phyloP scores from a whole-genome alignment of 2,329 filamentous ascomycete genomes.

The Xylogone sp. region DNA sequence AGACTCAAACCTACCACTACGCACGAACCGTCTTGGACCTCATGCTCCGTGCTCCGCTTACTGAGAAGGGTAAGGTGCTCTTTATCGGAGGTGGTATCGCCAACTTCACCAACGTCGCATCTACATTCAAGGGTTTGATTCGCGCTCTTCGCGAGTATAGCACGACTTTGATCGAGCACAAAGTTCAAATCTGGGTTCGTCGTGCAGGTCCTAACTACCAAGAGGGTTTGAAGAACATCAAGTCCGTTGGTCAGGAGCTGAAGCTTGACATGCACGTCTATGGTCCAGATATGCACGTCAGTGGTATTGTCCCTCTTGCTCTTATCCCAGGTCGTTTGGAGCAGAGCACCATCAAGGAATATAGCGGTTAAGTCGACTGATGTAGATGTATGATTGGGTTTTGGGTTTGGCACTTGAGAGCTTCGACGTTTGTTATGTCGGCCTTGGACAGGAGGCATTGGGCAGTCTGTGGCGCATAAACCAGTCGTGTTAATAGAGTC shows the following conservation, averaged over 20 bases:
- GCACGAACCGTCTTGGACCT: slow-evolving; percentile 94
- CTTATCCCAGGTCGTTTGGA: slow-evolving; percentile 65
- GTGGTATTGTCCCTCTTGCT: slow-evolving; percentile 91
- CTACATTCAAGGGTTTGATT: slow-evolving; percentile 99
- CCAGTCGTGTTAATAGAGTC: slow-evolving; percentile 15
- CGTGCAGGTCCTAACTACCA: slow-evolving; percentile 96
- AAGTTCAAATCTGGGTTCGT: slow-evolving; percentile 94
- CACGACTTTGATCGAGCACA: slow-evolving; percentile 85
- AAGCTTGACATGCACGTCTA: slow-evolving; percentile 92
- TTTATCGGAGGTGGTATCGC: slow-evolving; percentile 99
- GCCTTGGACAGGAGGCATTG: neutral
- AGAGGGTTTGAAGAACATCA: slow-evolving; percentile 99
- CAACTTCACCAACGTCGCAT: slow-evolving; percentile 99
- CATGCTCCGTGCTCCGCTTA: slow-evolving; percentile 85
- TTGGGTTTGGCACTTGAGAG: slow-evolving; percentile 12
- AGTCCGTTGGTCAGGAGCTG: slow-evolving; percentile 89
- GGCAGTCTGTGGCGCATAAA: slow-evolving; percentile 18
- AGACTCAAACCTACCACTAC: slow-evolving; percentile 99
- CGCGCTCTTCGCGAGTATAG: slow-evolving; percentile 89
- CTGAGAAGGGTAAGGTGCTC: slow-evolving; percentile 91
- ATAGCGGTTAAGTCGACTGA: slow-evolving; percentile 29
- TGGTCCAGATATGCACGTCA: slow-evolving; percentile 81
- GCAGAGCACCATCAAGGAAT: slow-evolving; percentile 58
- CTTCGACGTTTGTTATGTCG: slow-evolving; percentile 17
- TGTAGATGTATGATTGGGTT: slow-evolving; percentile 3